phyloP scores from a whole-genome alignment of 208 protist species.

The Leishmania mexicana region DNA sequence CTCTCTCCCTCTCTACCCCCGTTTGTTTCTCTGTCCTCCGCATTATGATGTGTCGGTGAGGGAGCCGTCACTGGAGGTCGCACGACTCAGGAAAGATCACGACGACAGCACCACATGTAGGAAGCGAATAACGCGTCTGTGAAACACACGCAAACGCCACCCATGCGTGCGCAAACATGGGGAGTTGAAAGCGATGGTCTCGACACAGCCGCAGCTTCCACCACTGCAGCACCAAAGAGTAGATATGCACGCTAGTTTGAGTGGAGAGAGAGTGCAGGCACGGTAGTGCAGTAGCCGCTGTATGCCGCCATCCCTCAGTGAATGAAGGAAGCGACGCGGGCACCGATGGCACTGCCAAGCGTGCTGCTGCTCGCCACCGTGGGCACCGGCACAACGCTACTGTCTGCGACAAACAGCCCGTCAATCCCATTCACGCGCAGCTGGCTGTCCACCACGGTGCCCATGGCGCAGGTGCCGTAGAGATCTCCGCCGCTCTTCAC shows the following conservation, averaged over 20 bases:
- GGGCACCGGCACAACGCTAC: slow-evolving; percentile 73
- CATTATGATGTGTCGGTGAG: not conserved
- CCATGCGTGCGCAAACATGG: not conserved
- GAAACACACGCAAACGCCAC: not conserved
- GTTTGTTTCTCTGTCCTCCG: not conserved
- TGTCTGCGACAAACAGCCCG: slow-evolving; percentile 66
- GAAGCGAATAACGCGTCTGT: not conserved
- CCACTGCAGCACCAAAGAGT: not conserved
- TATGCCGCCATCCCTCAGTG: not conserved
- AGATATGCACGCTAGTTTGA: not conserved
- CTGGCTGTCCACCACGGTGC: slow-evolving; percentile 54
- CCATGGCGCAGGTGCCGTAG: slow-evolving; percentile 80
- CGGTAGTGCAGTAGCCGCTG: not conserved
- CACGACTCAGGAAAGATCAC: not conserved
- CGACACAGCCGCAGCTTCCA: not conserved
- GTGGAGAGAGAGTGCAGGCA: not conserved
- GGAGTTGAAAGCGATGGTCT: not conserved
- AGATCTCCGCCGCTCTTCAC: slow-evolving; percentile 43
- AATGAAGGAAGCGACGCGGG: slow-evolving; percentile 49
- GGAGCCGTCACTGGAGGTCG: not conserved
- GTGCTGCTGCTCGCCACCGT: slow-evolving; percentile 63
- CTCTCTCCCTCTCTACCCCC: not conserved
- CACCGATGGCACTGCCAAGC: slow-evolving; percentile 60
- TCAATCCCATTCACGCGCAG: slow-evolving; percentile 59
- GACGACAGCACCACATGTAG: not conserved